Evolutionary conservation across 345 rosid genomes (phyloP).

Genomic region (Brassica cretica): DNA sequence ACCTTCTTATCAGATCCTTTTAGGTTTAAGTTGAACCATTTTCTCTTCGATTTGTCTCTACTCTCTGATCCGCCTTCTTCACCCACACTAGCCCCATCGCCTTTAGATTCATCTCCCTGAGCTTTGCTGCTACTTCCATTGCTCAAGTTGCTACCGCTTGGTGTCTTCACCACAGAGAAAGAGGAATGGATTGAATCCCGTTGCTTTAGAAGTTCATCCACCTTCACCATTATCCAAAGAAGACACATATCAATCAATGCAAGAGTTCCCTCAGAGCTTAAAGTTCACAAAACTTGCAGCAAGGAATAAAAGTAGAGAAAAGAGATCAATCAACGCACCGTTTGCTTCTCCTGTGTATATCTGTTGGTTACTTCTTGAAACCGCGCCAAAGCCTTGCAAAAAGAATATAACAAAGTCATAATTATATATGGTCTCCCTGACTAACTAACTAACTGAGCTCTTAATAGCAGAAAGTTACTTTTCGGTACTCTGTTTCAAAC

Average conservation of each 20-base stretch:
- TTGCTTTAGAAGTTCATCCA: conserved; percentile 87
- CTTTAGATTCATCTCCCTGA: conserved; percentile 60
- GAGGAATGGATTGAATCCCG: conserved; percentile 75
- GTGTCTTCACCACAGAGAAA: conserved; percentile 58
- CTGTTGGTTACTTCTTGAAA: conserved; percentile 96
- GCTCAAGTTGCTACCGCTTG: conserved; percentile 40
- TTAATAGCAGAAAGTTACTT: conserved; percentile 44
- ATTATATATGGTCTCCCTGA: conserved; percentile 9
- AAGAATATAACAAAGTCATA: neutral
- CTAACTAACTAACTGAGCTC: neutral
- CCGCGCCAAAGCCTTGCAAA: conserved; percentile 83
- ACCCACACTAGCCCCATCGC: conserved; percentile 52
- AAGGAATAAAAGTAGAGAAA: neutral
- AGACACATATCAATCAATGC: neutral
- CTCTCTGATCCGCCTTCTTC: conserved; percentile 80
- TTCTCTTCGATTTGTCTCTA: conserved; percentile 86
- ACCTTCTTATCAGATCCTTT: conserved; percentile 74
- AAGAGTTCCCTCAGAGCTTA: neutral
- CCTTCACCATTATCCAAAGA: conserved; percentile 48
- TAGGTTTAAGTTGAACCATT: conserved; percentile 93
- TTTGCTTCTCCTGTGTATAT: conserved; percentile 88
- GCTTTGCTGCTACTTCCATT: conserved; percentile 71
- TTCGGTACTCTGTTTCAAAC: conserved; percentile 94
- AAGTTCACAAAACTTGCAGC: too few relatives aligned
- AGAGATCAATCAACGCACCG: conserved; percentile 49